phyloP scores from a whole-genome alignment of 2,329 filamentous ascomycete genomes.

The Claviceps digitariae region DNA sequence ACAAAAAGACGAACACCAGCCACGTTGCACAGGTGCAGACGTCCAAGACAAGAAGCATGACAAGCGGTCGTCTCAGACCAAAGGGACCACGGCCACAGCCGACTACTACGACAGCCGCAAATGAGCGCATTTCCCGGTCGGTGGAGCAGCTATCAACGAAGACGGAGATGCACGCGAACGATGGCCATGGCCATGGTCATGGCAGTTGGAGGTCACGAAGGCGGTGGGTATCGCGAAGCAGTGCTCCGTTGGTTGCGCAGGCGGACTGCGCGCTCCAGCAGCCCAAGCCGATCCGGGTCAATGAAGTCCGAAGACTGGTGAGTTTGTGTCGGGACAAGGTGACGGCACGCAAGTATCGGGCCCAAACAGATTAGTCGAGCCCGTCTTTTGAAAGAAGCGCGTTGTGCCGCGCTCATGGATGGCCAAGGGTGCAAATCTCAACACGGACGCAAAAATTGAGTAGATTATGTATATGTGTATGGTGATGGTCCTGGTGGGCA shows the following conservation, averaged over 20 bases:
- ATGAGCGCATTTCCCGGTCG: not conserved
- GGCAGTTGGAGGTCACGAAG: conserved; percentile 7
- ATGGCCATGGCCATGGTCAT: not conserved
- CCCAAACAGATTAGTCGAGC: conserved; percentile 9
- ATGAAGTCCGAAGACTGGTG: conserved; percentile 17
- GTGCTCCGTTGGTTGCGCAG: conserved; percentile 13
- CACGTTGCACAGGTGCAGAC: not conserved
- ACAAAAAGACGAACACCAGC: not conserved
- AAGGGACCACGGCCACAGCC: not conserved
- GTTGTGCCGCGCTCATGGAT: not conserved
- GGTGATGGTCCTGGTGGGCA: not conserved
- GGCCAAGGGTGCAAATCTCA: not conserved
- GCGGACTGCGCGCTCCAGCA: conserved; percentile 18
- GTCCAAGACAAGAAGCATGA: not conserved
- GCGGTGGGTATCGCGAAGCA: conserved; percentile 11
- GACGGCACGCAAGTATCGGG: conserved; percentile 10
- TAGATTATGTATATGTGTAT: not conserved
- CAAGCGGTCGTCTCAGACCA: not conserved
- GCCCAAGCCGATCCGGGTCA: conserved; percentile 17
- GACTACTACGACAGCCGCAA: not conserved
- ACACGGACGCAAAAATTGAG: not conserved
- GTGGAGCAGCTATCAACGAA: not conserved
- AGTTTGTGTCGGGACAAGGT: conserved; percentile 16
- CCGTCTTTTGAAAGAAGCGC: not conserved
- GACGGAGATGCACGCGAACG: not conserved